Conservation (phyloP, 345 rosid genomes). For the Alliaria petiolata region DNA sequence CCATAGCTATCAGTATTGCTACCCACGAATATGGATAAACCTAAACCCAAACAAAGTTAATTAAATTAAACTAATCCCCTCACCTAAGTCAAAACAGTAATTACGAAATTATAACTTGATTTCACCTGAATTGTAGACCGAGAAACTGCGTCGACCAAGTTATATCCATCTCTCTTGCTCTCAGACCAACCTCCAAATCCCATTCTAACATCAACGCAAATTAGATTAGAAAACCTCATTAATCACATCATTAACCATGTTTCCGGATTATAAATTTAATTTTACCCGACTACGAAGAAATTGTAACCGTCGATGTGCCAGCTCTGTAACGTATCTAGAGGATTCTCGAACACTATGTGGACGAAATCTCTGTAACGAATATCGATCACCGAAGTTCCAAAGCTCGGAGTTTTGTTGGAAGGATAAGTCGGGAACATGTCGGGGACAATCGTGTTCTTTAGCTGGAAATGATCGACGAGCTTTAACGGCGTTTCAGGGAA, state of each 20-base stretch:
- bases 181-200: slow-evolving; percentile 61
- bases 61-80: neutral
- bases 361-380: slow-evolving; percentile 46
- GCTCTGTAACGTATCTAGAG: slow-evolving; percentile 31
- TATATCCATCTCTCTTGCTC: slow-evolving; percentile 39
- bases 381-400: slow-evolving; percentile 42
- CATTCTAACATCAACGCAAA: slow-evolving; percentile 28
- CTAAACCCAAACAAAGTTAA: slow-evolving; percentile 22
- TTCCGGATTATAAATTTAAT: neutral
- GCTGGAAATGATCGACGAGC: slow-evolving; percentile 40
- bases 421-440: slow-evolving; percentile 33
- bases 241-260: neutral
- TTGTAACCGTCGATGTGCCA: slow-evolving; percentile 67
- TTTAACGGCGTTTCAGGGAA: slow-evolving; percentile 50
- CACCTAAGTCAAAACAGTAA: neutral
- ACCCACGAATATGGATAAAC: slow-evolving; percentile 69
- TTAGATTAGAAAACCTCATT: neutral
- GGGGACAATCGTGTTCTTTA: slow-evolving; percentile 35
- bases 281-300: slow-evolving; percentile 52
- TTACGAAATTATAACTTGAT: neutral
- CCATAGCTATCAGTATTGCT: slow-evolving; percentile 58
- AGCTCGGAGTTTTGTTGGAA: slow-evolving; percentile 1
- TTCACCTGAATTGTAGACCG: slow-evolving; percentile 60
- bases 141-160: slow-evolving; percentile 54
- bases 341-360: slow-evolving; percentile 48